These are phyloP conservation scores for Claviceps humidiphila DNA, from an alignment of 2,329 filamentous ascomycete species.

Conservation along the genomic window DNA sequence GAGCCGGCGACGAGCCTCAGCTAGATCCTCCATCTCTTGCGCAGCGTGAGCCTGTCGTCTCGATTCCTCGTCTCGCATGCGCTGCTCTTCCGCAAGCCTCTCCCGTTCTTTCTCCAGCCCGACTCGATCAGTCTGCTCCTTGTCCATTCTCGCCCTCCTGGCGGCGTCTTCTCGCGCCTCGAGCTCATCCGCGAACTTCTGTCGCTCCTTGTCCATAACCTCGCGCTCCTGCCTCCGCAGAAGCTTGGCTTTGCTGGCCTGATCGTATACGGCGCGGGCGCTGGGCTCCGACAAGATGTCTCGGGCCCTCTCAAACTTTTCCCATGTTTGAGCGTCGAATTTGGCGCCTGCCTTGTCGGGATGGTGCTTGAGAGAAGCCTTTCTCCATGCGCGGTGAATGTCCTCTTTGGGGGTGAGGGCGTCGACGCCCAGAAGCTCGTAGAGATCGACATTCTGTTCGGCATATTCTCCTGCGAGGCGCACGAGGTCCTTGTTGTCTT, in stretches of 20 bases:
- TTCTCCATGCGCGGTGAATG: conserved; percentile 72
- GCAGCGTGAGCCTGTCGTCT: conserved; percentile 22
- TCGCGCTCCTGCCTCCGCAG: conserved; percentile 59
- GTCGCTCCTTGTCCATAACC: conserved; percentile 57
- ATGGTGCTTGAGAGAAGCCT: conserved; percentile 79
- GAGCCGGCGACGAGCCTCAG: conserved; percentile 22
- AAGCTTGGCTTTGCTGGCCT: conserved; percentile 55
- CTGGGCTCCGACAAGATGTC: conserved; percentile 64
- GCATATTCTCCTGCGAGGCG: conserved; percentile 46
- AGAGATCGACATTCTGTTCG: conserved; percentile 56
- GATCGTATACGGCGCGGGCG: conserved; percentile 66
- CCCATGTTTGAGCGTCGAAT: conserved; percentile 71
- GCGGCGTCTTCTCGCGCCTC: conserved; percentile 62
- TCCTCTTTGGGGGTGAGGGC: conserved; percentile 54
- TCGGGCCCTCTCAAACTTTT: conserved; percentile 72
- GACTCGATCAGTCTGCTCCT: conserved; percentile 22
- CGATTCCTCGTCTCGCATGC: conserved; percentile 24
- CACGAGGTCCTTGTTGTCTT: conserved; percentile 35
- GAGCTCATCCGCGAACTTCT: conserved; percentile 74
- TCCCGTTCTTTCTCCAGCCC: conserved; percentile 24
- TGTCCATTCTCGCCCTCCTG: conserved; percentile 42
- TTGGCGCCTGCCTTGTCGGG: conserved; percentile 74
- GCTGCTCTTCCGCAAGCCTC: conserved; percentile 23
- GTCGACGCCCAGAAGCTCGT: conserved; percentile 58
- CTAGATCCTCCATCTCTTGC: conserved; percentile 25